Percentiles rank a stretch among this genome's conserved stretches.
These are phyloP conservation scores for Leccinum incarnatum DNA, from an alignment of 768 basidiomycete genomes.

Conservation along the genomic window DNA sequence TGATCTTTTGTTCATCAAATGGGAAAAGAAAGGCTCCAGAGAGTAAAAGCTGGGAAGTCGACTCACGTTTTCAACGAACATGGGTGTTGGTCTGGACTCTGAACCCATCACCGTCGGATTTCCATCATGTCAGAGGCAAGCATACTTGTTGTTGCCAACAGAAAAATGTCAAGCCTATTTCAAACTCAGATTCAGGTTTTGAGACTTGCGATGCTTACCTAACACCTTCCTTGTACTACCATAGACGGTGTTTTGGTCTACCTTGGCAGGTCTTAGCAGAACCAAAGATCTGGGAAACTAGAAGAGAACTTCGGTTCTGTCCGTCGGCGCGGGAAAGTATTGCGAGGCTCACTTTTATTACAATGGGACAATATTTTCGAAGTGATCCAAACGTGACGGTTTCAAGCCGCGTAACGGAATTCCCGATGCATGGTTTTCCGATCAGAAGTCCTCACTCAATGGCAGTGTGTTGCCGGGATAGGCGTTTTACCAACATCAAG, in stretches of 20 bases:
- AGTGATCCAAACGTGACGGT: neutral
- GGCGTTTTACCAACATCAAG: neutral
- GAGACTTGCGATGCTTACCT: too few relatives aligned
- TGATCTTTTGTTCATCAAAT: constrained; percentile 40
- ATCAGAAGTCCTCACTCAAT: neutral
- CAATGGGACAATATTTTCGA: neutral
- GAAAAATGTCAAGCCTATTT: neutral
- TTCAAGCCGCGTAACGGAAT: neutral
- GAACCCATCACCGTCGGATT: neutral
- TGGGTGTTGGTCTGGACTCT: neutral
- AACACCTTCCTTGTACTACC: too few relatives aligned
- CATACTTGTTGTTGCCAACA: neutral
- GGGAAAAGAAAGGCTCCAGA: neutral
- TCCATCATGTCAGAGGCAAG: neutral
- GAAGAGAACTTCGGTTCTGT: neutral
- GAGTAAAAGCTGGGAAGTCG: neutral
- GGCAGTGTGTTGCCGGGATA: neutral
- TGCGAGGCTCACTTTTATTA: neutral
- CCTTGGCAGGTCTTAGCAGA: neutral
- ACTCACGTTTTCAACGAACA: neutral
- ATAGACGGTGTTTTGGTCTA: neutral
- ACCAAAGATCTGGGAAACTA: neutral
- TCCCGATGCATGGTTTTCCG: neutral
- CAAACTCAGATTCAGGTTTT: neutral
- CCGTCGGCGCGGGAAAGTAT: neutral